Conservation (phyloP, 2,329 filamentous ascomycete genomes). For the Xylariaceae sp. region DNA sequence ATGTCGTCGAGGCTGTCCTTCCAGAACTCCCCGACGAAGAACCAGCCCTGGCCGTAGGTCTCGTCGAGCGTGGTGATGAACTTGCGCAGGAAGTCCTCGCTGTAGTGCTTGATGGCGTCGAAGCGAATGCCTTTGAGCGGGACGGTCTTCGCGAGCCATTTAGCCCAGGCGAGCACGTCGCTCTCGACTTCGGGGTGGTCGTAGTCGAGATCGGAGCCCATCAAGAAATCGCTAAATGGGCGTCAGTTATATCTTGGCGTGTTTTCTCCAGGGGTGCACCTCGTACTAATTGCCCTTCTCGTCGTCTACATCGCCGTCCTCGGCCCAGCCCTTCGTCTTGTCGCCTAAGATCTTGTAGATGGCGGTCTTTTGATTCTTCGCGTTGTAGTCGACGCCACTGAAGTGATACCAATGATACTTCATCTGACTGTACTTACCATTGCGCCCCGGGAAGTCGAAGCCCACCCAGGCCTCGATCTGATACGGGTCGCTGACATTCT, state of each 20-base stretch:
- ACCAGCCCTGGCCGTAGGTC: conserved; percentile 45
- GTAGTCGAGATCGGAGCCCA: conserved; percentile 33
- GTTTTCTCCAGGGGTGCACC: background rate
- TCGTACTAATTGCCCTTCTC: conserved; percentile 47
- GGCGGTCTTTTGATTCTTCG: conserved; percentile 47
- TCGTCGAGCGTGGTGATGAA: conserved; percentile 22
- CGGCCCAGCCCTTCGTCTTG: conserved; percentile 52
- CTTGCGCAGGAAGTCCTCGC: conserved; percentile 26
- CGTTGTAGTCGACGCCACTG: conserved; percentile 63
- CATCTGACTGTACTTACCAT: conserved; percentile 53
- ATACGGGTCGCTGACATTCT: conserved; percentile 48
- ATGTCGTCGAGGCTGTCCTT: conserved; percentile 47
- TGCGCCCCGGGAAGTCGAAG: conserved; percentile 61
- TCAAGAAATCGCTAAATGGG: conserved; percentile 13
- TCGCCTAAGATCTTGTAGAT: conserved; percentile 48
- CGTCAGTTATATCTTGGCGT: background rate
- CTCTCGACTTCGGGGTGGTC: conserved; percentile 26
- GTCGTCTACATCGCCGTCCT: conserved; percentile 46
- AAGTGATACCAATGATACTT: conserved; percentile 68
- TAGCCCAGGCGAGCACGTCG: conserved; percentile 29
- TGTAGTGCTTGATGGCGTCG: conserved; percentile 34
- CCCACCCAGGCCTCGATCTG: conserved; percentile 66
- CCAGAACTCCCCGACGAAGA: conserved; percentile 70
- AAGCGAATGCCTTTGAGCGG: conserved; percentile 29
- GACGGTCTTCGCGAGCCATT: conserved; percentile 27